Conservation (phyloP, 495 filamentous ascomycete species). For the Neurospora sp. region DNA sequence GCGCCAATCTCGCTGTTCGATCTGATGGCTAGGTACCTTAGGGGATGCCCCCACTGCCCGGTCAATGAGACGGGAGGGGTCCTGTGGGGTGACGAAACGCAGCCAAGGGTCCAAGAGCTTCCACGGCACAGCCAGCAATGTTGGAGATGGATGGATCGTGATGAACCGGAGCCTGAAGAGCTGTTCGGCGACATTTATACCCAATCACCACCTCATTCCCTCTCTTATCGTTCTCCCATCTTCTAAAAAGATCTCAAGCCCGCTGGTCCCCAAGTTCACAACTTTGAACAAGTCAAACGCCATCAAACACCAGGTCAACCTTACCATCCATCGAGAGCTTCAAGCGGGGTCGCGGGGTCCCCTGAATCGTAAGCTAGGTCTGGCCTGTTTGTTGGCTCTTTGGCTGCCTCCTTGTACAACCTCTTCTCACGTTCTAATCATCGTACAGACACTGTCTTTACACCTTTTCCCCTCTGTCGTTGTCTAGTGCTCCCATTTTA, state of each 20-base stretch:
- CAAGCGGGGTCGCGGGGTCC: neutral
- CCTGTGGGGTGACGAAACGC: neutral
- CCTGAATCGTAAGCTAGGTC: neutral
- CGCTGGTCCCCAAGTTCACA: neutral
- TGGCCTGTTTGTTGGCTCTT: neutral
- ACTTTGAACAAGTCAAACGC: neutral
- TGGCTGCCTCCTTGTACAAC: neutral
- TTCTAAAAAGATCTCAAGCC: neutral
- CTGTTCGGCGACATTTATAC: neutral
- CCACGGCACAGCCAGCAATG: neutral
- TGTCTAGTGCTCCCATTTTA: neutral
- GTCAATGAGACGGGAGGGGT: neutral
- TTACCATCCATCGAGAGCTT: neutral
- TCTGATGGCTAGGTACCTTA: neutral
- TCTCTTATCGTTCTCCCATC: neutral
- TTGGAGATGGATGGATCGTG: neutral
- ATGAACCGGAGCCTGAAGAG: neutral
- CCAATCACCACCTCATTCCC: neutral
- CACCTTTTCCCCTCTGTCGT: neutral
- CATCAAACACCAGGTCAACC: neutral
- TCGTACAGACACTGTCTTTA: neutral
- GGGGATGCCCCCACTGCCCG: neutral
- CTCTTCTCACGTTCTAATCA: neutral
- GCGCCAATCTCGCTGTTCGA: neutral
- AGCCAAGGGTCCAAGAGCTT: neutral